Evolutionary conservation across 192 early-diverging fungal species (phyloP), one percentile per base, ranked within the genome.

Genomic region (Phycomyces nitens): DNA sequence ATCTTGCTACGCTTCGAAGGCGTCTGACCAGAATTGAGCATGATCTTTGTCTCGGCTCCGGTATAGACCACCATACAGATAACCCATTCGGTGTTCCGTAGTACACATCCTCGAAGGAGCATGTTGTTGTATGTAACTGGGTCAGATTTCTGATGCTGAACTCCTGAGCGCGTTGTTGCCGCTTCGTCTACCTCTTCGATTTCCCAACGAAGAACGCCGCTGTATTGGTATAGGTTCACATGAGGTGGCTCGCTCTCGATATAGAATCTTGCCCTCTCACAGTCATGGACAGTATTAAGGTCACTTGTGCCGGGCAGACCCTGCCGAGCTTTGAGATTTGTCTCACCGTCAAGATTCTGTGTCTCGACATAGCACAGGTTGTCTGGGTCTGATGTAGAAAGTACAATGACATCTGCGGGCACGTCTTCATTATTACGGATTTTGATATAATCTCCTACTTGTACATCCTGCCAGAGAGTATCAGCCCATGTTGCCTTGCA

Each of bases 321-420:
- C 47, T 86, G 80, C 50, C 92, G 88, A 26, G 92, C 84, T 76
- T 99, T 99, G 34, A 99, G 79, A 66, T 97, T 99, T 8, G 97
- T 99, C 70, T 99, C 97, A 60, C 97, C 97, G 62, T 99, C 97
- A 41, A 99, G 82, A 68, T 97, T 95, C 65, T 99, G 96, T 0
- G 97, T 99, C 74, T 99, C 97, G n/a, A 96, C 83, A 73, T 91
- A 97, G 60, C 93, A 95, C 0, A 90, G 69, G 49, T 87, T 86
- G 62, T 94, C 92, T 3, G 83, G 76, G 53, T 94, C 97, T 22
- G 89, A 92, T 14, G 93, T 87, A 6, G 86, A 81, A 7, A 99
- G 80, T 70, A 97, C 83, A 18, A 97, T 75, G 24, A 98, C 67
- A 77, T 99, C 97, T 1, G 93, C 97, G 0, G 97, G 97, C 42